These are phyloP conservation scores for Shiraia sp. DNA, from an alignment of 2,329 filamentous ascomycete genomes.

Conservation along the genomic window DNA sequence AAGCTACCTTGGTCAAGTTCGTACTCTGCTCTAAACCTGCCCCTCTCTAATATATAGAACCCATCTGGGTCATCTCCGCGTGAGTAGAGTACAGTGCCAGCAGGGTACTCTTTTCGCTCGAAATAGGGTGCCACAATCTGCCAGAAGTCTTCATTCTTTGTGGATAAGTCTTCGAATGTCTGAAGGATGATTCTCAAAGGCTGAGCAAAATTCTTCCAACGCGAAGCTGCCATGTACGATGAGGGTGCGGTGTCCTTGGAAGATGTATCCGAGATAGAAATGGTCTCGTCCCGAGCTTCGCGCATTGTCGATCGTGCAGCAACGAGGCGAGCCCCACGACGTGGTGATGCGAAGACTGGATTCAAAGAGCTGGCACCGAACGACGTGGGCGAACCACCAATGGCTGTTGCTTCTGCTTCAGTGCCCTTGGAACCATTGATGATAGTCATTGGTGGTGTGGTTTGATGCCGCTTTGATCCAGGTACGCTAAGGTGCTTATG, in stretches of 20 bases:
- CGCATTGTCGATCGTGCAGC: constrained; percentile 77
- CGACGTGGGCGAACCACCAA: constrained; percentile 27
- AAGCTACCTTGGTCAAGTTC: constrained; percentile 85
- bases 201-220: constrained; percentile 86
- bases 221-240: constrained; percentile 45
- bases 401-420: constrained; percentile 17
- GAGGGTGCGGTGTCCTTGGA: constrained; percentile 12
- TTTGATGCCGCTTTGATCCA: constrained; percentile 49
- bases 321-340: constrained; percentile 74
- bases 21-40: constrained; percentile 89
- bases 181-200: constrained; percentile 90
- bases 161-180: constrained; percentile 87
- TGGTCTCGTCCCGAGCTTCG: constrained; percentile 46
- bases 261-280: constrained; percentile 17
- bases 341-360: constrained; percentile 71
- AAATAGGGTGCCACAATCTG: constrained; percentile 80
- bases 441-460: constrained; percentile 41
- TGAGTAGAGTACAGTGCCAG: constrained; percentile 75
- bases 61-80: constrained; percentile 75
- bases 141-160: constrained; percentile 94
- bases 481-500: constrained; percentile 46
- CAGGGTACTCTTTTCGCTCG: constrained; percentile 64
- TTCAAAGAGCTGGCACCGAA: constrained; percentile 50
- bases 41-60: constrained; percentile 89
- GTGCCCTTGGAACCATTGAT: constrained; percentile 26